Evolutionary conservation across 2,329 filamentous ascomycete genomes (phyloP), one percentile per base, ranked within the genome.

Genomic region (Acrocalymma vagum): DNA sequence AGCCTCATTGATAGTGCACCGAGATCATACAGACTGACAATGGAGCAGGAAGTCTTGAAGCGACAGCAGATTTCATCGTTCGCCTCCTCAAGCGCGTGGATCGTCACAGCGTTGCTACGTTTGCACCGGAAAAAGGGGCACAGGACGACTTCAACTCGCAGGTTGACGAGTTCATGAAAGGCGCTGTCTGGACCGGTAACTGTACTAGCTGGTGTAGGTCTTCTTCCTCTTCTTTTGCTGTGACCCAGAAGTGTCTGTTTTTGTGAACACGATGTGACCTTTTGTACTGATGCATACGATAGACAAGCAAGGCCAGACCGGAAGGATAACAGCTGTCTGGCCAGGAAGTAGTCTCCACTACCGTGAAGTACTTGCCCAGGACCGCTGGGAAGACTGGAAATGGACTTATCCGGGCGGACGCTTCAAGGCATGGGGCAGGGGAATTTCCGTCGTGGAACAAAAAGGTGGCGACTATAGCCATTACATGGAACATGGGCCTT

Each of bases 151-250:
- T 42, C 32, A 42, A 41, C 20, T 8, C 9, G 9, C 33, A 42
- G 17, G 33, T 42, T 17, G 22, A 42, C 7, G 31, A 42, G 9
- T 42, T 42, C 27, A 42, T 42, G 39, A 26, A 25, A 16, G 39
- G 25, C 17, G 22, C 33, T 36, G 39, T 42, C 5, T 42, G 39
- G 39, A 27, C 32, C 10, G 39, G 39, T 3, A 31, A 25, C 7
- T 42, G 39, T 14, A 36, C 39, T 20, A 42, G 39, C 16, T 42
- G 39, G 39, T 42, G 39, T 42, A 37, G 4, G 39, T 31, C n/a
- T n/a, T n/a, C n/a, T n/a, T n/a, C n/a, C n/a, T n/a, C n/a, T n/a
- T n/a, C n/a, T n/a, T n/a, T n/a, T n/a, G n/a, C n/a, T n/a, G n/a
- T n/a, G n/a, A n/a, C n/a, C n/a, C n/a, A n/a, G n/a, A n/a, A n/a